Evolutionary conservation across 176 grass and related monocot genomes (phyloP), one percentile per base, ranked within the genome.

Genomic region (Avena eriantha): DNA sequence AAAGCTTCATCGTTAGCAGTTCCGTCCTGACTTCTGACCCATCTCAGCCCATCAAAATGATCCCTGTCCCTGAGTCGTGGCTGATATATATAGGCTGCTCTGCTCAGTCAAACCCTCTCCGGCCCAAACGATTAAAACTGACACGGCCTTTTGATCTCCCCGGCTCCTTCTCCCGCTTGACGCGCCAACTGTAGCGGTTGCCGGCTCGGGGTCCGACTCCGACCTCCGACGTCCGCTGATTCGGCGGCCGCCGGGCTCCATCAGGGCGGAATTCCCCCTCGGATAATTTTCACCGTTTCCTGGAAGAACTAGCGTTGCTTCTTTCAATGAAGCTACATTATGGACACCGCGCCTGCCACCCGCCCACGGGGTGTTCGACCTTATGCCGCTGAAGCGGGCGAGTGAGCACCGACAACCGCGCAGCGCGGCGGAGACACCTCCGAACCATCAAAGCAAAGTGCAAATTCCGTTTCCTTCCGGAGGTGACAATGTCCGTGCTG

Each of bases 311-410:
- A 21, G 22, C 36, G 39, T 75, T 48, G 11, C 26, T 55, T 34
- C 36, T 73, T 29, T 75, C 22, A 13, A 18, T 51, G 13, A 8
- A 50, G 73, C 24, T 76, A 33, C 14, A 26, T 17, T 16, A 51
- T 50, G 23, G 23, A 3, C 47, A 76, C 73, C 14, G 23, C 73
- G 3, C 23, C 72, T 51, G 47, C 45, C 34, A 39, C 78, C 71
- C 34, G 50, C 78, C 71, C 39, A 16, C 21, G 7, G 58, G 61
- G 78, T 70, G 78, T 67, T 90, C 83, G 70, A 77, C 83, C 9
- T 60, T 70, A 76, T 55, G 87, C 1, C 77, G 17, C 67, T 5
- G 9, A 73, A 73, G 71, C 31, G 19, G 33, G 45, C 1, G 7
- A 7, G 74, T 1, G 55, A 6, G 45, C 41, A 10, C 29, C 14